phyloP scores from a whole-genome alignment of 805 yeast species.

The Lachancea nothofagi region DNA sequence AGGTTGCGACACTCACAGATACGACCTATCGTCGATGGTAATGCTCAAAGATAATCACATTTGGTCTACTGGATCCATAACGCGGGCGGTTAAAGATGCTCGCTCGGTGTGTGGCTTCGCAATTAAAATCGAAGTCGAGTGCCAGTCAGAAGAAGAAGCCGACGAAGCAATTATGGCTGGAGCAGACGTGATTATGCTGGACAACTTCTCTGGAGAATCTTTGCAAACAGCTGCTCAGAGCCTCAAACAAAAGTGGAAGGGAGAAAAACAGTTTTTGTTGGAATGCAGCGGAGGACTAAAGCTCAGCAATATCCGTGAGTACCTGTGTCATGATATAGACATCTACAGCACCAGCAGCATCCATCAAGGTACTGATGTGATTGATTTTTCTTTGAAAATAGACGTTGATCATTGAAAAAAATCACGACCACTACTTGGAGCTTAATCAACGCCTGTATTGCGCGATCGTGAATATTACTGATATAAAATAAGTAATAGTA shows the following conservation, averaged over 20 bases:
- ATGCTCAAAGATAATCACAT: conserved; percentile 95
- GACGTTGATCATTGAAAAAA: conserved; percentile 16
- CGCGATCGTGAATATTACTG: too few species aligned
- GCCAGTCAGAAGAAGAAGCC: conserved; percentile 79
- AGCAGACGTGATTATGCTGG: conserved; percentile 93
- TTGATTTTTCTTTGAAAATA: conserved; percentile 83
- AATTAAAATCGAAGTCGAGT: conserved; percentile 87
- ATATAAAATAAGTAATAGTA: too few species aligned
- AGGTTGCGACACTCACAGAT: conserved; percentile 88
- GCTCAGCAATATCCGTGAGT: conserved; percentile 55
- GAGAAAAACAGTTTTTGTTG: conserved; percentile 49
- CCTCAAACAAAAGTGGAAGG: conserved; percentile 53
- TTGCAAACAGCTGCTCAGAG: conserved; percentile 58
- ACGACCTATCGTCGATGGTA: conserved; percentile 88
- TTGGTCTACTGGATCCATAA: conserved; percentile 89
- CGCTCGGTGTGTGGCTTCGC: conserved; percentile 82
- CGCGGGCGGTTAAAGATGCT: conserved; percentile 74
- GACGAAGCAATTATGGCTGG: conserved; percentile 91
- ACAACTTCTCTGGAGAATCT: conserved; percentile 68
- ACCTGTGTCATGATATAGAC: conserved; percentile 73
- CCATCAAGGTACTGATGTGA: conserved; percentile 82
- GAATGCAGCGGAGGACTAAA: conserved; percentile 94
- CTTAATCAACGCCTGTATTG: too few species aligned
- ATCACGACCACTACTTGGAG: too few species aligned
- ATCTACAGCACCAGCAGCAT: conserved; percentile 86